Percentiles rank a stretch among this genome's conserved stretches.
Evolutionary conservation across 805 yeast species (phyloP).

Genomic region (Candida nemodendra): DNA sequence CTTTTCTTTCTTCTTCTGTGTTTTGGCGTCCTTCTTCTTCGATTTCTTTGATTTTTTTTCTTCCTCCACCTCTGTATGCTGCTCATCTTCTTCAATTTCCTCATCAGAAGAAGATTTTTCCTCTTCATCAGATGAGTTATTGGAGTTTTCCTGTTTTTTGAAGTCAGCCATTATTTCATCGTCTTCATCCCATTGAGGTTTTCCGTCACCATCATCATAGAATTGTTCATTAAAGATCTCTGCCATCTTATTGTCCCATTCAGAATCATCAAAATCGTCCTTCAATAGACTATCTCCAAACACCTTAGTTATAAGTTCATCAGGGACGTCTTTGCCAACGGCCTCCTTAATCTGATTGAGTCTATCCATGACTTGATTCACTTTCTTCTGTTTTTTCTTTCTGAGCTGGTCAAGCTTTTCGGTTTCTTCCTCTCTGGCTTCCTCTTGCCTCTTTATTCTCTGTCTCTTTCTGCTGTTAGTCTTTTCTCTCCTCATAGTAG

Average conservation of each 20-base stretch:
- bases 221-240: conserved; percentile 84
- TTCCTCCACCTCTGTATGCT: conserved; percentile 27
- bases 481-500: conserved; percentile 81
- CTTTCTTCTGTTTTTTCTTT: conserved; percentile 71
- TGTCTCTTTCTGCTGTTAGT: conserved; percentile 74
- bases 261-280: conserved; percentile 85
- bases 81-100: conserved; percentile 31
- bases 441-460: conserved; percentile 68
- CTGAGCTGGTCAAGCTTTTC: conserved; percentile 60
- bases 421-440: conserved; percentile 47
- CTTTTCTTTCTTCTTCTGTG: conserved; percentile 59
- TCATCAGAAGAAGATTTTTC: conserved; percentile 31
- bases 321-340: conserved; percentile 62
- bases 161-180: conserved; percentile 50
- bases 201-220: conserved; percentile 54
- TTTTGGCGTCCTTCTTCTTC: conserved; percentile 52
- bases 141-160: conserved; percentile 29
- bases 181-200: conserved; percentile 68
- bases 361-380: conserved; percentile 74
- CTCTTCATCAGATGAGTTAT: conserved; percentile 39
- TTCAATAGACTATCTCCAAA: conserved; percentile 76
- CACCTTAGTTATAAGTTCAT: conserved; percentile 57
- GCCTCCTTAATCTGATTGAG: conserved; percentile 62
- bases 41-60: conserved; percentile 48
- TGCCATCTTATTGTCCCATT: conserved; percentile 87